Conservation (phyloP, 1,284 basidiomycete genomes). For the Pyrrhoderma noxium region DNA sequence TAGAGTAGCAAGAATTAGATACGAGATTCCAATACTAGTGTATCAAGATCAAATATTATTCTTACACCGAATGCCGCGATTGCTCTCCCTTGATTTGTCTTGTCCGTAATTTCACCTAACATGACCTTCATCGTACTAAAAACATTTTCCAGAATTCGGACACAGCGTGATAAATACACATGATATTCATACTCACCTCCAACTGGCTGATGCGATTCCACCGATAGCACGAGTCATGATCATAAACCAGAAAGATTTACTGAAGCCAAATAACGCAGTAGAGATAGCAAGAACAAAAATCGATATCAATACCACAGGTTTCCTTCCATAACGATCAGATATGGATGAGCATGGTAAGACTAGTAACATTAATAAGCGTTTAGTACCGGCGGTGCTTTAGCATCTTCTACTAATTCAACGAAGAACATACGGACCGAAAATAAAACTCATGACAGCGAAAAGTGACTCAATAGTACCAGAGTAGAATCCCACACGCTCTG, state of each 20-base stretch:
- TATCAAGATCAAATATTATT: too few species aligned
- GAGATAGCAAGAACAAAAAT: conserved; percentile 18
- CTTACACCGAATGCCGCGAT: too few species aligned
- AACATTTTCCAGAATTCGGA: neutral
- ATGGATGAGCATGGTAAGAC: conserved; percentile 18
- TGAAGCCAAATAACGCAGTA: conserved; percentile 18
- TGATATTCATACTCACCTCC: conserved; percentile 5
- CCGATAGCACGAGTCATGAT: conserved; percentile 18
- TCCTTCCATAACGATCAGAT: conserved; percentile 20
- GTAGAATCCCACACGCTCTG: conserved; percentile 23
- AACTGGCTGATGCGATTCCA: conserved; percentile 12
- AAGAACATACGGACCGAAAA: conserved; percentile 16
- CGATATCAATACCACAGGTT: conserved; percentile 19
- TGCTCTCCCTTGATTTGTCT: neutral
- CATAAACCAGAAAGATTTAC: conserved; percentile 18
- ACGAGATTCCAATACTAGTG: conserved; percentile 19
- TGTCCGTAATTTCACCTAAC: conserved; percentile 18
- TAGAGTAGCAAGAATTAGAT: conserved; percentile 7
- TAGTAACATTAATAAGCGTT: neutral
- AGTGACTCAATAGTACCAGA: conserved; percentile 23
- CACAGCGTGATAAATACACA: neutral
- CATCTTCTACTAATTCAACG: neutral
- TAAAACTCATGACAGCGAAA: conserved; percentile 19
- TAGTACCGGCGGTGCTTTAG: neutral
- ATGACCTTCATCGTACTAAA: conserved; percentile 19